phyloP scores from a whole-genome alignment of 805 yeast species.

The Wickerhamomyces ciferrii region DNA sequence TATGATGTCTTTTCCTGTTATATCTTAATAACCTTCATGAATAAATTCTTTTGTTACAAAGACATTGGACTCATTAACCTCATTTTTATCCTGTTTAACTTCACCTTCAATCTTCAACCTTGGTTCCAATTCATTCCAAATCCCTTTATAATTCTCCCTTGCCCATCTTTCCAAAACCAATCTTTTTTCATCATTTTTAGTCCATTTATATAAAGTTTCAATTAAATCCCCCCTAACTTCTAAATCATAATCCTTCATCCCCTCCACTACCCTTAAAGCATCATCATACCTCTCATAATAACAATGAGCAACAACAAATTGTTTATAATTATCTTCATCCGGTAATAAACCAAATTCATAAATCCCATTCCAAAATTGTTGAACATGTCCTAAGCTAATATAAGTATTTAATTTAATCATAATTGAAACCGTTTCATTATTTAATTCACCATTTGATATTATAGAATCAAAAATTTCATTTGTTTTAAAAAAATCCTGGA shows the following conservation, averaged over 20 bases:
- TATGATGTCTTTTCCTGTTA: no score
- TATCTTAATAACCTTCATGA: no score
- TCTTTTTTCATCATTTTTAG: conserved; percentile 17
- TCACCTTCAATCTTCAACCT: no score
- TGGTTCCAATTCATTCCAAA: no score
- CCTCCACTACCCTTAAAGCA: conserved; percentile 47
- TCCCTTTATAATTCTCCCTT: conserved; percentile 18
- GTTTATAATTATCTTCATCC: conserved; percentile 45
- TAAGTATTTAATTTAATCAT: conserved; percentile 62
- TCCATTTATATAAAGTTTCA: conserved; percentile 40
- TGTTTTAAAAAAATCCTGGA: conserved; percentile 51
- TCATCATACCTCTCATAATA: conserved; percentile 54
- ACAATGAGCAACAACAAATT: conserved; percentile 65
- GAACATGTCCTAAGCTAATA: conserved; percentile 48
- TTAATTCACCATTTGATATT: conserved; percentile 40
- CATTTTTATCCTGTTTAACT: no score
- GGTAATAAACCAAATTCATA: conserved; percentile 45
- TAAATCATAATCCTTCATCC: conserved; percentile 42
- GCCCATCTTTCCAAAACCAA: conserved; percentile 31
- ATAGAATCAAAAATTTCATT: conserved; percentile 58
- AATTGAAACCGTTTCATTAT: conserved; percentile 59
- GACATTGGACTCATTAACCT: no score
- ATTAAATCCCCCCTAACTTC: conserved; percentile 39
- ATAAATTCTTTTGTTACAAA: no score
- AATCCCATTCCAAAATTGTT: conserved; percentile 56